phyloP scores from a whole-genome alignment of 352 stramenopile genomes.

The Aphanomyces euteiches region DNA sequence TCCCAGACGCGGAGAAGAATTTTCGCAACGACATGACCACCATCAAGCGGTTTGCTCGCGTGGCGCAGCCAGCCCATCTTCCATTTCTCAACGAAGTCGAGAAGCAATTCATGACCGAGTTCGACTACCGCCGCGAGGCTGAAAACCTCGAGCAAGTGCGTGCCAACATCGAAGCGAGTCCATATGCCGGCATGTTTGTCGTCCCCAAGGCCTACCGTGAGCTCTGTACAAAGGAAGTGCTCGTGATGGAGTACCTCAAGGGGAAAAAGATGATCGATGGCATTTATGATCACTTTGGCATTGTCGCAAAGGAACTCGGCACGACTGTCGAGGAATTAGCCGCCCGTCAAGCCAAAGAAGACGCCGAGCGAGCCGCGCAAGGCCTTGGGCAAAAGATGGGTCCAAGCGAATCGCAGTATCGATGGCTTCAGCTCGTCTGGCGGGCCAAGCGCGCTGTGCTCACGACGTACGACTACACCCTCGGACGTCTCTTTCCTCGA shows the following conservation, averaged over 20 bases:
- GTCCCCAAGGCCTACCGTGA: slow-evolving; percentile 83
- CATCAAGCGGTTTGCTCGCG: slow-evolving; percentile 92
- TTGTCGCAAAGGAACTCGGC: slow-evolving; percentile 80
- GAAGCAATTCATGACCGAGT: slow-evolving; percentile 97
- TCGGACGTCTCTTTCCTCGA: slow-evolving; percentile 66
- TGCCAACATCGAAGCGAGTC: slow-evolving; percentile 83
- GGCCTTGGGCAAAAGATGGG: slow-evolving; percentile 76
- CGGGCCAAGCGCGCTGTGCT: slow-evolving; percentile 40
- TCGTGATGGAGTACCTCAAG: slow-evolving; percentile 95
- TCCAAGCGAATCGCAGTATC: slow-evolving; percentile 51
- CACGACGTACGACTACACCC: slow-evolving; percentile 75
- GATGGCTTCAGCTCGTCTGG: slow-evolving; percentile 52
- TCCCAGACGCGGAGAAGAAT: slow-evolving; percentile 90
- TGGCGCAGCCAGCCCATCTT: slow-evolving; percentile 93
- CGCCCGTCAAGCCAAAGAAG: slow-evolving; percentile 62
- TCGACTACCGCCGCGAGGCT: slow-evolving; percentile 93
- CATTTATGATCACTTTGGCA: slow-evolving; percentile 88
- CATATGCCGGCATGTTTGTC: slow-evolving; percentile 59
- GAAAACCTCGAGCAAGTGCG: slow-evolving; percentile 86
- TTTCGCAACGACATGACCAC: slow-evolving; percentile 95
- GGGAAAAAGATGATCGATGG: slow-evolving; percentile 81
- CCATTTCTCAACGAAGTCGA: slow-evolving; percentile 94
- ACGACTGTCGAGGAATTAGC: slow-evolving; percentile 83
- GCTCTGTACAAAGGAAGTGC: slow-evolving; percentile 91
- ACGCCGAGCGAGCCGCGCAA: slow-evolving; percentile 53